Evolutionary conservation across 139 green algal genomes (phyloP), one percentile per base, ranked within the genome.

Genomic region (Astrephomene gubernaculifera): DNA sequence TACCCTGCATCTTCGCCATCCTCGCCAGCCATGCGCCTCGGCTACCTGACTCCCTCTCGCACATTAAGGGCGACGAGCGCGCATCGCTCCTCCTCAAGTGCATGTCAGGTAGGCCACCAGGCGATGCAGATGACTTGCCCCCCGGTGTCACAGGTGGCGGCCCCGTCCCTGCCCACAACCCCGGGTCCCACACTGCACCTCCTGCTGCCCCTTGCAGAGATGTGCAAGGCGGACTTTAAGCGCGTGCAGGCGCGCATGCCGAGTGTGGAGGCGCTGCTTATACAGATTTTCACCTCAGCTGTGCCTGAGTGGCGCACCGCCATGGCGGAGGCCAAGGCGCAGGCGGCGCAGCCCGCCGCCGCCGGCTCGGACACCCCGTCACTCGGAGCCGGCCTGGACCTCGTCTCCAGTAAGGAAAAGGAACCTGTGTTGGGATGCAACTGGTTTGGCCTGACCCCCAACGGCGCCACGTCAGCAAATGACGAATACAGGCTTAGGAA

Each of bases 1-100:
- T 93, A 36, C 86, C 87, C 24, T 93, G 90, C 73, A 71, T 90
- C 36, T 71, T 93, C 71, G 85, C 85, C 27, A 41, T 91, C 49
- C 80, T 93, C 21, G 60, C 88, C 27, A 81, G 86, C 27, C 78
- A 91, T 31, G 69, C 71, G 24, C 78, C 73, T 0, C 36, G 53
- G 19, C 64, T 87, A 0, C 86, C 87, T 0, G 71, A 89, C 25
- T 57, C 38, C n/a, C 27, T 90, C 0, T 43, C 12, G 7, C 82
- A 60, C 61, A n/a, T 69, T 1, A 54, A n/a, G 7, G 36, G 14
- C 12, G 57, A 53, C 10, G 22, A 44, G 4, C 22, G 27, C 14
- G 44, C 2, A 12, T 31, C n/a, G 0, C 3, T 12, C n/a, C 60
- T 80, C 0, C 49, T 83, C 2, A 64, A 72, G 29, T 27, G 4